These are phyloP conservation scores for Aspergillus melleus DNA, from an alignment of 2,329 filamentous ascomycete genomes.

Conservation along the genomic window DNA sequence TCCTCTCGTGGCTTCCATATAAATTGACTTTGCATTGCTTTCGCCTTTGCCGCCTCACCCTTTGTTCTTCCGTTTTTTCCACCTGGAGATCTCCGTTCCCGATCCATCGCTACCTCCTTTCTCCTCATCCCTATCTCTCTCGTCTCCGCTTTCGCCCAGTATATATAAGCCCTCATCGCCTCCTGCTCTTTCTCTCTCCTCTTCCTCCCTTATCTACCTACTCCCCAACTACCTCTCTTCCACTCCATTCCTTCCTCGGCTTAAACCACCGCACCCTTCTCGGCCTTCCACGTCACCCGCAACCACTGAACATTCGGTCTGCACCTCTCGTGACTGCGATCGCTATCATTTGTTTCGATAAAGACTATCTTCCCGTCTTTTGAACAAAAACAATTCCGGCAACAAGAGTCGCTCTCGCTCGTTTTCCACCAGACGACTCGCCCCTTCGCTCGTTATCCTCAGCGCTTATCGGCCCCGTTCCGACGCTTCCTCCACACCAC, in stretches of 20 bases:
- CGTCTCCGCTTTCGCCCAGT: constrained; percentile 2
- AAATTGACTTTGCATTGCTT: constrained; percentile 24
- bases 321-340: not conserved
- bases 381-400: not conserved
- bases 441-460: constrained; percentile 2
- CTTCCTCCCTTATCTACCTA: not conserved
- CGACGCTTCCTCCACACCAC: constrained; percentile 9
- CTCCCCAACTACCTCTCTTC: not conserved
- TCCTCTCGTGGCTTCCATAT: constrained; percentile 14
- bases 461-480: constrained; percentile 14
- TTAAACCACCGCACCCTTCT: not conserved
- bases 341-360: not conserved
- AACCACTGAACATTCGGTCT: not conserved
- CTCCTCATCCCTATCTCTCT: not conserved
- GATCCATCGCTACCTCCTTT: not conserved
- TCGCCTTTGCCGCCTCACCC: constrained; percentile 13
- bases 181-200: not conserved
- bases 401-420: not conserved
- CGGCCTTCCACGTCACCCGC: not conserved
- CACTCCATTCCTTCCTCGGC: not conserved
- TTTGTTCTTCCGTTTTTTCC: constrained; percentile 9
- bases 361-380: not conserved
- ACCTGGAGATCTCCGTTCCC: constrained; percentile 9
- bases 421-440: constrained; percentile 12
- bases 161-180: constrained; percentile 5